phyloP scores from a whole-genome alignment of 176 grass and related monocot genomes.

The Rhynchospora breviuscula region DNA sequence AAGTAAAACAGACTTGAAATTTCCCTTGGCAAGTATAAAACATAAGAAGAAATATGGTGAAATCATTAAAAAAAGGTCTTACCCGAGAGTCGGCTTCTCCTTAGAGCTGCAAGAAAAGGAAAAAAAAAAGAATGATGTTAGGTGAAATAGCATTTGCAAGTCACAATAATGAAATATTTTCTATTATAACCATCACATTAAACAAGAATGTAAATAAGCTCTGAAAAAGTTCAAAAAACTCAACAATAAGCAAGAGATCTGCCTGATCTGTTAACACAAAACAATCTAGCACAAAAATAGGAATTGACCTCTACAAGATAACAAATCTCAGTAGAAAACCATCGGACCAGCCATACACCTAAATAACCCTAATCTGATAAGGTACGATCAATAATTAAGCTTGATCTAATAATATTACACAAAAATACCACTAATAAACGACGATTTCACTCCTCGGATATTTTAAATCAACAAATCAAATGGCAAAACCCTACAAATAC shows the following conservation, averaged over 20 bases:
- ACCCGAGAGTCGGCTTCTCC: slow-evolving; percentile 99
- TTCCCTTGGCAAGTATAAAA: not conserved
- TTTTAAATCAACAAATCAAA: slow-evolving; percentile 15
- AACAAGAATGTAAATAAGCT: not conserved
- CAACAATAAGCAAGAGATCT: not conserved
- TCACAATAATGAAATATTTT: not conserved
- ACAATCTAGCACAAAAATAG: not conserved
- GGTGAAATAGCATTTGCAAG: not conserved
- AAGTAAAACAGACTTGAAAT: not conserved
- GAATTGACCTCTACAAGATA: not conserved
- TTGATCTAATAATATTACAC: not conserved
- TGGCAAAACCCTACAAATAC: not conserved
- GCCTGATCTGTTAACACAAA: slow-evolving; percentile 8
- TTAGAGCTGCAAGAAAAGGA: slow-evolving; percentile 69
- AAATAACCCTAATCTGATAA: not conserved
- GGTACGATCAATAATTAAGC: not conserved
- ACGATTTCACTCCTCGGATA: not conserved
- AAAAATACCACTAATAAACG: not conserved
- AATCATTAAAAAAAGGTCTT: slow-evolving; percentile 16
- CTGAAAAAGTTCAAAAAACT: not conserved
- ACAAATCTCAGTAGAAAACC: not conserved
- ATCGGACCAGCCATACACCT: not conserved
- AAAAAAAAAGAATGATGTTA: slow-evolving; percentile 11
- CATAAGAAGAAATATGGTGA: not conserved
- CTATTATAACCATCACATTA: not conserved